These are phyloP conservation scores for Millerozyma acaciae DNA, from an alignment of 805 yeast species.

Conservation along the genomic window DNA sequence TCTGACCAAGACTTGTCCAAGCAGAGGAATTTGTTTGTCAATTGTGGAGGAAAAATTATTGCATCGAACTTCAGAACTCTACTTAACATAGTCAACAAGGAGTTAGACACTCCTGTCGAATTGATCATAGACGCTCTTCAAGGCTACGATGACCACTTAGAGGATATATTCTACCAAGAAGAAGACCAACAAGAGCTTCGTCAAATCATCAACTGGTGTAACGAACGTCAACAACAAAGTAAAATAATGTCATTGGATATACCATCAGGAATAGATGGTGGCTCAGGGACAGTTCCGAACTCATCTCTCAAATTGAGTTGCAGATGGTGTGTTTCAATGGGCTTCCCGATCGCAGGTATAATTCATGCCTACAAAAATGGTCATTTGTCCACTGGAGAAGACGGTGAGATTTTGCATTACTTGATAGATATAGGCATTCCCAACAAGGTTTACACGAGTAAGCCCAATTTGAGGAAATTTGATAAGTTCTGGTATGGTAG, in stretches of 20 bases:
- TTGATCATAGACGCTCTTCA: conserved; percentile 79
- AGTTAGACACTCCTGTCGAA: conserved; percentile 71
- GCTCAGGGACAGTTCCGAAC: conserved; percentile 56
- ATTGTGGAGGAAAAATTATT: conserved; percentile 64
- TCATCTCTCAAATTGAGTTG: conserved; percentile 37
- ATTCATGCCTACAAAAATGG: conserved; percentile 58
- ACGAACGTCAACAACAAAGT: conserved; percentile 37
- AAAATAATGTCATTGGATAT: conserved; percentile 67
- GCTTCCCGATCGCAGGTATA: conserved; percentile 66
- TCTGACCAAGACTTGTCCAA: conserved; percentile 41
- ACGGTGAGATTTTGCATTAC: conserved; percentile 51
- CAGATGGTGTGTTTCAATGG: conserved; percentile 63
- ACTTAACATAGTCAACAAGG: conserved; percentile 35
- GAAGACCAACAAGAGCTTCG: conserved; percentile 37
- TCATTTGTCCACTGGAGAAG: conserved; percentile 26
- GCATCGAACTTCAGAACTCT: conserved; percentile 31
- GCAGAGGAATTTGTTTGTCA: conserved; percentile 54
- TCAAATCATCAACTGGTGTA: conserved; percentile 64
- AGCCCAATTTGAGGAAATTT: conserved; percentile 40
- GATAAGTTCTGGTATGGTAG: conserved; percentile 44
- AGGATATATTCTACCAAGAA: conserved; percentile 46
- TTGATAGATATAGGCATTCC: conserved; percentile 74
- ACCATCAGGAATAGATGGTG: conserved; percentile 80
- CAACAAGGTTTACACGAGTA: conserved; percentile 42
- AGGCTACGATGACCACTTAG: conserved; percentile 70